Evolutionary conservation across 805 yeast genomes (phyloP).

Genomic region (Pichia exigua): DNA sequence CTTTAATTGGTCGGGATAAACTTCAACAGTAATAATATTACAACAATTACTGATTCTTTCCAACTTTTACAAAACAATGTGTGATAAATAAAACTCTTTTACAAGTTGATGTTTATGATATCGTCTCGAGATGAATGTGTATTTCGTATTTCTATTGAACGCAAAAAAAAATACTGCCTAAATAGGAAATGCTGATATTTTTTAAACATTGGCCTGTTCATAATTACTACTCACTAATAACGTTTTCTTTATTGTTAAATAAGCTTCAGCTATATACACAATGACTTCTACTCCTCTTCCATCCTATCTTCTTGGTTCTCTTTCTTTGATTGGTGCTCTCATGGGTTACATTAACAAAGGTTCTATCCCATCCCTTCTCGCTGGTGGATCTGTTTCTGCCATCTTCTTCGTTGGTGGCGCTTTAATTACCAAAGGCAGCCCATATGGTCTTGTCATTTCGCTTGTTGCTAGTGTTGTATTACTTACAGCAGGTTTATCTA

Average conservation of each 20-base stretch:
- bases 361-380: slow-evolving; percentile 72
- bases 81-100: too few species aligned
- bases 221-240: too few species aligned
- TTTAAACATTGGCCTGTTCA: neutral
- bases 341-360: slow-evolving; percentile 43
- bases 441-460: slow-evolving; percentile 77
- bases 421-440: slow-evolving; percentile 61
- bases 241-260: neutral
- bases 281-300: neutral
- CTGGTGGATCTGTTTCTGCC: slow-evolving; percentile 58
- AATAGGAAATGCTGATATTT: neutral
- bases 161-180: neutral
- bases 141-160: too few species aligned
- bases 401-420: slow-evolving; percentile 68
- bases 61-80: too few species aligned
- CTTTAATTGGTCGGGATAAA: too few species aligned
- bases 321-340: slow-evolving; percentile 27
- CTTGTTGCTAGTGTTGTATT: slow-evolving; percentile 61
- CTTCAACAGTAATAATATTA: too few species aligned
- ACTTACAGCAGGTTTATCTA: slow-evolving; percentile 61
- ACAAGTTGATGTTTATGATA: too few species aligned
- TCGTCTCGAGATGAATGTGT: too few species aligned
- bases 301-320: slow-evolving; percentile 11
- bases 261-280: neutral
- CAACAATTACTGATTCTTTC: too few species aligned